These are phyloP conservation scores for Passalora sequoiae DNA, from an alignment of 2,329 filamentous ascomycete genomes.

Conservation along the genomic window DNA sequence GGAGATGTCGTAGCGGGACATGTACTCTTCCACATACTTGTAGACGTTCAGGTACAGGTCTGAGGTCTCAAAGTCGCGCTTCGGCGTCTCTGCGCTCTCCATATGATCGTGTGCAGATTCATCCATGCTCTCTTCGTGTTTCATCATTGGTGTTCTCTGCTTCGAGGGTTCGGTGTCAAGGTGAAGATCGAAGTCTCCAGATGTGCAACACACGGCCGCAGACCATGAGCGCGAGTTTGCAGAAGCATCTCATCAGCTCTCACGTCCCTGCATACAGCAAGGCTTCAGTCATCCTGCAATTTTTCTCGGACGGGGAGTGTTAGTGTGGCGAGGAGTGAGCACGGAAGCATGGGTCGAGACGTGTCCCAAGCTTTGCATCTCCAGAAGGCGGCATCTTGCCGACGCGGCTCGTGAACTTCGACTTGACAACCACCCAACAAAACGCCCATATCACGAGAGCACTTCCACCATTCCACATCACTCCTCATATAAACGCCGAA, in stretches of 20 bases:
- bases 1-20: constrained; percentile 74
- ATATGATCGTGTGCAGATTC: not conserved
- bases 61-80: constrained; percentile 27
- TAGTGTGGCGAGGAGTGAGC: not conserved
- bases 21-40: constrained; percentile 63
- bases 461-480: not conserved
- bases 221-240: too few relatives aligned
- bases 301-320: not conserved
- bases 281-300: too few relatives aligned
- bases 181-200: too few relatives aligned
- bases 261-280: too few relatives aligned
- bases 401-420: not conserved
- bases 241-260: too few relatives aligned
- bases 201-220: too few relatives aligned
- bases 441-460: constrained; percentile 3
- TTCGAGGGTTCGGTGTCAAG: too few relatives aligned
- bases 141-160: not conserved
- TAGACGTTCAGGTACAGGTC: constrained; percentile 38
- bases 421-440: not conserved
- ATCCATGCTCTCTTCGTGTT: constrained; percentile 3
- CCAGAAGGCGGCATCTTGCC: not conserved
- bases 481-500: too few relatives aligned
- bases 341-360: not conserved
- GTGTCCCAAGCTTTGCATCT: not conserved
- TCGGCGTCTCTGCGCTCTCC: not conserved